A percentile compares a stretch with the other conserved stretches of the same genome.
Evolutionary conservation across 73 alveolate species (phyloP).

Genomic region (Tetrahymena malaccensis): DNA sequence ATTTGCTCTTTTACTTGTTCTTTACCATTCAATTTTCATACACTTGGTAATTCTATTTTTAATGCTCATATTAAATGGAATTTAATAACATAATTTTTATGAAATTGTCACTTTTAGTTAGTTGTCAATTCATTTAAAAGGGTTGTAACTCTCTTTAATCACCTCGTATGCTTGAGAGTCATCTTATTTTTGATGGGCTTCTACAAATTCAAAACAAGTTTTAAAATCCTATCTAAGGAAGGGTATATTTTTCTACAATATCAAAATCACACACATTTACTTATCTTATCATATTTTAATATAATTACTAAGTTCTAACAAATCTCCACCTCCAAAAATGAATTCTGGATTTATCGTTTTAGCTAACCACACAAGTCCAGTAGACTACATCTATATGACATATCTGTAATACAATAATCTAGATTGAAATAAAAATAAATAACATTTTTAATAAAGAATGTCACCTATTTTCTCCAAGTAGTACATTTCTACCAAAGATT

Average conservation of each 20-base stretch:
- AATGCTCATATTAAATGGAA: neutral
- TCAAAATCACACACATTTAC: neutral
- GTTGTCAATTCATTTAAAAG: neutral
- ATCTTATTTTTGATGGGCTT: slow-evolving; percentile 11
- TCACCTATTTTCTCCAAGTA: neutral
- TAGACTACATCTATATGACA: slow-evolving; percentile 6
- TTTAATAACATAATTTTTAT: neutral
- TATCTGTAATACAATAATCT: neutral
- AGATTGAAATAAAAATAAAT: neutral
- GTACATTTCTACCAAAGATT: neutral
- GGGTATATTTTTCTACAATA: neutral
- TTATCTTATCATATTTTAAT: neutral
- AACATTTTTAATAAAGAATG: neutral
- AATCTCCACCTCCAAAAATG: slow-evolving; percentile 3
- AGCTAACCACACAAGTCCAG: slow-evolving; percentile 30
- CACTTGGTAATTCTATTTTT: neutral
- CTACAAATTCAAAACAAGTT: neutral
- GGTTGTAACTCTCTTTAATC: neutral
- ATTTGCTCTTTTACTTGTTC: neutral
- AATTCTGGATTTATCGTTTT: slow-evolving; percentile 4
- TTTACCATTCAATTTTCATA: neutral
- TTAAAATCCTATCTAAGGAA: neutral
- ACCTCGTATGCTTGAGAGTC: neutral
- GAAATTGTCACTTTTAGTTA: neutral
- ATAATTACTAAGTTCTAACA: neutral